Evolutionary conservation across 129 eudicot genomes (phyloP).

Genomic region (Chrysanthemum makinoi): DNA sequence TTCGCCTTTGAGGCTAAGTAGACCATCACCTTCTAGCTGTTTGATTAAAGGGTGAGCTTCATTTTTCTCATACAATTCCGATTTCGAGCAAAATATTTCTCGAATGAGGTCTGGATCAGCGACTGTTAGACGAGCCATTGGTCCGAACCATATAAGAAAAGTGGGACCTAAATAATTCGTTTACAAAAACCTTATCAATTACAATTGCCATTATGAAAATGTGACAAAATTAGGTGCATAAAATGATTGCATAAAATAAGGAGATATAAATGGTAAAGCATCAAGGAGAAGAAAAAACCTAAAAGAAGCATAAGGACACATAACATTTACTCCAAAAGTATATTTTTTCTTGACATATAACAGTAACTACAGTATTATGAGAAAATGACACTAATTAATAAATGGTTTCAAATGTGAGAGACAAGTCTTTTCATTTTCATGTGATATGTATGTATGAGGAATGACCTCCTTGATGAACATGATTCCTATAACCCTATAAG

Average conservation of each 20-base stretch:
- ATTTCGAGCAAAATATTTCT: slow-evolving; percentile 75
- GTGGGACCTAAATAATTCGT: slow-evolving; percentile 51
- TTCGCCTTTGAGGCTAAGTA: slow-evolving; percentile 81
- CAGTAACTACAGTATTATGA: background rate
- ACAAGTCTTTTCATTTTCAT: slow-evolving; percentile 4
- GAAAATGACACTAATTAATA: slow-evolving; percentile 5
- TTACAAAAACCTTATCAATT: slow-evolving; percentile 6
- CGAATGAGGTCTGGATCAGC: slow-evolving; percentile 83
- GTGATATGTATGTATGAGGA: background rate
- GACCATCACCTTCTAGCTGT: slow-evolving; percentile 91
- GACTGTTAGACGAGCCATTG: slow-evolving; percentile 62
- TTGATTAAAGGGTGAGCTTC: slow-evolving; percentile 76
- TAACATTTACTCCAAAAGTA: slow-evolving; percentile 3
- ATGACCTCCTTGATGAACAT: slow-evolving; percentile 8
- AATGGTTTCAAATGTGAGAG: slow-evolving; percentile 17
- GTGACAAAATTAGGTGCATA: slow-evolving; percentile 10
- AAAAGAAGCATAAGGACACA: slow-evolving; percentile 23
- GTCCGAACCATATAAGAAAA: slow-evolving; percentile 90
- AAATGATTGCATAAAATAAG: background rate
- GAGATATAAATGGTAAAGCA: slow-evolving; percentile 25
- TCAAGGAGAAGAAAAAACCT: slow-evolving; percentile 20
- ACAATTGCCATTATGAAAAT: background rate
- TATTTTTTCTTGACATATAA: background rate
- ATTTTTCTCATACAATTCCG: slow-evolving; percentile 74
- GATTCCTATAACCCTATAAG: slow-evolving; percentile 2